These are phyloP conservation scores for Lolium perenne DNA, from an alignment of 176 grass and related monocot genomes.

Conservation along the genomic window DNA sequence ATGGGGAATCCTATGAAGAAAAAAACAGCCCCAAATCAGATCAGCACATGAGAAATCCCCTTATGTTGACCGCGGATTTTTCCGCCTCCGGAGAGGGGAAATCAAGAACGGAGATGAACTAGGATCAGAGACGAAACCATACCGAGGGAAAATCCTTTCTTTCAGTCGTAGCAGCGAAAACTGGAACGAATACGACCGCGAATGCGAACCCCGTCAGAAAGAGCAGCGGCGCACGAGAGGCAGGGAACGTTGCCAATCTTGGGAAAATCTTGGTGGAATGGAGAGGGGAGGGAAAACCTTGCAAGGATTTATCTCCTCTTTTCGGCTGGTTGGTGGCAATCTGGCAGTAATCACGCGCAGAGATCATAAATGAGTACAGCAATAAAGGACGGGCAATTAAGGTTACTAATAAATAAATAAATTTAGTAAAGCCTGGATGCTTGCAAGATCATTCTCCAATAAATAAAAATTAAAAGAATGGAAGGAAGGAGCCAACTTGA, in stretches of 20 bases:
- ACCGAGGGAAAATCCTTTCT: neutral
- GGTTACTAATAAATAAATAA: neutral
- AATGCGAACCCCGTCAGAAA: constrained; percentile 4
- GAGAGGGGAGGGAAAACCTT: constrained; percentile 1
- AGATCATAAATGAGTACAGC: neutral
- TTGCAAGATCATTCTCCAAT: constrained; percentile 20
- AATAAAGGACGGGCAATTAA: neutral
- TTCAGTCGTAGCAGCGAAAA: neutral
- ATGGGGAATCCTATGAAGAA: neutral
- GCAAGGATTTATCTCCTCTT: constrained; percentile 12
- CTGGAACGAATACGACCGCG: neutral
- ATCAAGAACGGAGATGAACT: constrained; percentile 16
- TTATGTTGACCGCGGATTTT: neutral
- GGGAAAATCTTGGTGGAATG: constrained; percentile 12
- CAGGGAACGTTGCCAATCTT: neutral
- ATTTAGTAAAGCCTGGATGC: constrained; percentile 3
- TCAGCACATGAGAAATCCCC: constrained; percentile 28
- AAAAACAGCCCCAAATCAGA: neutral
- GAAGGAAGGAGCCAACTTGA: neutral
- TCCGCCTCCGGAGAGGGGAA: neutral
- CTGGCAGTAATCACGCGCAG: neutral
- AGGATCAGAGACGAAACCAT: neutral
- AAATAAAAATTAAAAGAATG: neutral
- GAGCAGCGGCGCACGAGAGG: neutral
- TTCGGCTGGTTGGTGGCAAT: neutral